Evolutionary conservation across 2,329 filamentous ascomycete genomes (phyloP), one percentile per base, ranked within the genome.

Genomic region (Trichophyton schoenleinii): DNA sequence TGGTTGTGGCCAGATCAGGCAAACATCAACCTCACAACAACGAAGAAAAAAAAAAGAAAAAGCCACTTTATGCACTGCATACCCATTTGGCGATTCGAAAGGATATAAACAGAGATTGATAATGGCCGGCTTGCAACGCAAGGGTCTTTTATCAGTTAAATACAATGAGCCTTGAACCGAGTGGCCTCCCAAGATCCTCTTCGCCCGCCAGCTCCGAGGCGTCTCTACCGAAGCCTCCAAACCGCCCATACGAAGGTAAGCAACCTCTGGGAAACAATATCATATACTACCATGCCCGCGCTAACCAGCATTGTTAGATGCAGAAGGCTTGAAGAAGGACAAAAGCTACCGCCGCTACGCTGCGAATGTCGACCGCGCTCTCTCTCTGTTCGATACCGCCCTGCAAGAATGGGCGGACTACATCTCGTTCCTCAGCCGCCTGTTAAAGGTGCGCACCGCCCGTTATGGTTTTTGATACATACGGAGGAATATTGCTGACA

Each of bases 331-430:
- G 48, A 76, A 79, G 67, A 84, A 83, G 68, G 83, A 87, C 70
- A 87, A 86, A 67, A 78, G 75, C 63, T 92, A 89, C 72, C 89
- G 91, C 66, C 88, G 91, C 73, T 99, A 97, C 83, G 90, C 91
- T 52, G 84, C 87, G 57, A 88, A 85, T 62, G 86, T 99, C 66
- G 92, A 97, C 70, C 85, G 91, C 73, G 88, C 91, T 38, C 81
- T 99, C 64, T 83, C 88, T 53, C 81, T 96, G 38, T 99, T 96
- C 77, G 94, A 99, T 72, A 91, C 89, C 15, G 86, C 90, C 34
- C 80, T 96, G 67, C 91, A 97, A 75, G 94, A 99, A 84, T 99
- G 94, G 94, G 94, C 95, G 57, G 94, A 99, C 77, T 99, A 99
- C 72, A 99, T 99, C 70, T 96, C 92, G 18, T 99, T 97, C 72